These are phyloP conservation scores for Paramecium sonneborni DNA, from an alignment of 73 alveolate species.

Conservation along the genomic window DNA sequence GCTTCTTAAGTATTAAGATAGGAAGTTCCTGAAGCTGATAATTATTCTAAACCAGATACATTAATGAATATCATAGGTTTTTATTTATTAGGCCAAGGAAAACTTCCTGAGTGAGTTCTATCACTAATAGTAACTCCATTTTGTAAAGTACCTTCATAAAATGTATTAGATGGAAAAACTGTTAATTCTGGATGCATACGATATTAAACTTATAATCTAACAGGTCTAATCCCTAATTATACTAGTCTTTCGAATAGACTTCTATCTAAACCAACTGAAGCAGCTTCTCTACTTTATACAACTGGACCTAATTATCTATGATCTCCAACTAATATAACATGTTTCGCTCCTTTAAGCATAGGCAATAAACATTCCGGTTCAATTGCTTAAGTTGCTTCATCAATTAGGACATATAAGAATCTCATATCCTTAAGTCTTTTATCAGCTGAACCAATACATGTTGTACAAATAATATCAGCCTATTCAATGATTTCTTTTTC, in stretches of 20 bases:
- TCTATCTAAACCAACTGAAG: slow-evolving; percentile 97
- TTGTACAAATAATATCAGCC: slow-evolving; percentile 66
- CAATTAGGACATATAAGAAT: slow-evolving; percentile 71
- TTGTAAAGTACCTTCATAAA: slow-evolving; percentile 98
- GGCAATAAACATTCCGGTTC: slow-evolving; percentile 99
- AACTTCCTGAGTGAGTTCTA: slow-evolving; percentile 87
- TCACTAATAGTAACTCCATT: slow-evolving; percentile 94
- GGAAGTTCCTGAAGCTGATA: slow-evolving; percentile 99
- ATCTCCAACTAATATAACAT: slow-evolving; percentile 98
- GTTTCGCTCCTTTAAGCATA: slow-evolving; percentile 96
- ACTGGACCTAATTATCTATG: slow-evolving; percentile 99
- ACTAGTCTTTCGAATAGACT: slow-evolving; percentile 98
- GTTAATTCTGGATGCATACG: slow-evolving; percentile 99
- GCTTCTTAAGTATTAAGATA: slow-evolving; percentile 98
- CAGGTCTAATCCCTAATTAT: slow-evolving; percentile 92
- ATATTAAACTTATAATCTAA: slow-evolving; percentile 96
- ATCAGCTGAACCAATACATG: slow-evolving; percentile 71
- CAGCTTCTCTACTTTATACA: slow-evolving; percentile 98
- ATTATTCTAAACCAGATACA: slow-evolving; percentile 96
- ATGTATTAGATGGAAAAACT: slow-evolving; percentile 97
- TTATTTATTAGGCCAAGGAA: slow-evolving; percentile 97
- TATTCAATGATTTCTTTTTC: slow-evolving; percentile 61
- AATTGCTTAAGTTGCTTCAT: slow-evolving; percentile 98
- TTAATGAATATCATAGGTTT: slow-evolving; percentile 98
- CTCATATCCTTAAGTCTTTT: slow-evolving; percentile 57